phyloP scores from a whole-genome alignment of 768 basidiomycete species.

The Porphyrellus cyaneotinctus region DNA sequence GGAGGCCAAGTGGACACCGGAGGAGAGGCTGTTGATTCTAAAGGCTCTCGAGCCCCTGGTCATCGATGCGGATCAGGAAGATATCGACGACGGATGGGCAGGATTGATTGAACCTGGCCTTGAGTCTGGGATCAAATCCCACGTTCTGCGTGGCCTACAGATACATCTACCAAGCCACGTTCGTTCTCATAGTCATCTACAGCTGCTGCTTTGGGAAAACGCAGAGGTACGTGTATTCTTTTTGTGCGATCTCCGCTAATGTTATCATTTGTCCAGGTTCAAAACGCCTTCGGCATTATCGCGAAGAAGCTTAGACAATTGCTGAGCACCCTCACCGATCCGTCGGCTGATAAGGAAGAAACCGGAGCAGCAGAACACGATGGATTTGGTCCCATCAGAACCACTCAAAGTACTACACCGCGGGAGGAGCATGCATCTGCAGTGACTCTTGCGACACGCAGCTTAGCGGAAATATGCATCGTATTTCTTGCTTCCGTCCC shows the following conservation, averaged over 20 bases:
- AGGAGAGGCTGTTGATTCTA: conserved; percentile 64
- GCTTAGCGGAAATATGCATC: conserved; percentile 50
- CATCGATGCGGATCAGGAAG: conserved; percentile 33
- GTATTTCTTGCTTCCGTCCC: conserved; percentile 61
- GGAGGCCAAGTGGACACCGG: conserved; percentile 45
- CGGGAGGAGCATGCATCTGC: conserved; percentile 28
- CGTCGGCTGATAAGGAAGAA: conserved; percentile 14
- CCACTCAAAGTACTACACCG: conserved; percentile 31
- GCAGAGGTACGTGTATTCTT: conserved; percentile 50
- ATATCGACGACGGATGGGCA: conserved; percentile 33
- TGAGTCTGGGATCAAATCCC: conserved; percentile 60
- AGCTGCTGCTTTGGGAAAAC: conserved; percentile 62
- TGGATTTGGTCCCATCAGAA: conserved; percentile 53
- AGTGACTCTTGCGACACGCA: conserved; percentile 28
- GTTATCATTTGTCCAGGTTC: conserved; percentile 41
- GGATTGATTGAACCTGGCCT: conserved; percentile 46
- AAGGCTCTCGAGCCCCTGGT: conserved; percentile 65
- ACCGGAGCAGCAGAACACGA: conserved; percentile 45
- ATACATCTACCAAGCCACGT: conserved; percentile 5
- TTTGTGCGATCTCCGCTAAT: background rate
- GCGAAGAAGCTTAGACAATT: conserved; percentile 36
- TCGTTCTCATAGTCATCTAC: conserved; percentile 32
- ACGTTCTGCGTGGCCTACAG: conserved; percentile 41
- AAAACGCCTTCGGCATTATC: conserved; percentile 40
- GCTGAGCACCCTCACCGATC: conserved; percentile 36